phyloP scores from a whole-genome alignment of 2,329 filamentous ascomycete genomes.

The Trichoderma guizhouense region DNA sequence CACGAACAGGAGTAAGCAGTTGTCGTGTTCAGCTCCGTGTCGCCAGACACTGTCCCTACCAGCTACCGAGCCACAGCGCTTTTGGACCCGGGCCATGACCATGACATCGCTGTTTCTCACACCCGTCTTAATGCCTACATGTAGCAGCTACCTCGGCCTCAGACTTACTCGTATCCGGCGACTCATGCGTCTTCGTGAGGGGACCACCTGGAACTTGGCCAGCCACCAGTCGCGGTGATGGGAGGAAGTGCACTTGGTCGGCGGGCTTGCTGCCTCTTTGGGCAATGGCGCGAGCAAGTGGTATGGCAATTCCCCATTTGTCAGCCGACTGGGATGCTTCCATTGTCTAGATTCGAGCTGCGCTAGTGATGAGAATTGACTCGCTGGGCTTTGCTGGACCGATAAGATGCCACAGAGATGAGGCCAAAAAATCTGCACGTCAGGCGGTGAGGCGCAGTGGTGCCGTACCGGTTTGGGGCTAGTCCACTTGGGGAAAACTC shows the following conservation, averaged over 20 bases:
- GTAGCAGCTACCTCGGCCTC: neutral
- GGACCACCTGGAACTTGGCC: neutral
- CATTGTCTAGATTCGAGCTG: constrained; percentile 7
- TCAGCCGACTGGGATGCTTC: constrained; percentile 15
- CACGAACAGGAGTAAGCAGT: neutral
- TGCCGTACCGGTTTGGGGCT: neutral
- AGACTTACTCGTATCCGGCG: constrained; percentile 15
- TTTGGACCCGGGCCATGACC: neutral
- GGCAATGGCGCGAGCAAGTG: constrained; percentile 11
- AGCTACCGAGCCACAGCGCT: neutral
- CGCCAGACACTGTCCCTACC: neutral
- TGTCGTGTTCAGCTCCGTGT: neutral
- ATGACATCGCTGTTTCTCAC: neutral
- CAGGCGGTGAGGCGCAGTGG: constrained; percentile 20
- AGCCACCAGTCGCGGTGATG: constrained; percentile 8
- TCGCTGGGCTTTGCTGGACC: constrained; percentile 2
- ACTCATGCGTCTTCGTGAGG: neutral
- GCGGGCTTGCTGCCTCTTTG: constrained; percentile 25
- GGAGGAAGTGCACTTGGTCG: neutral
- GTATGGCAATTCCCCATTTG: constrained; percentile 14
- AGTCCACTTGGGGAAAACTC: constrained; percentile 10
- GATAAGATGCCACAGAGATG: constrained; percentile 14
- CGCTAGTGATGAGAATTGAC: constrained; percentile 18
- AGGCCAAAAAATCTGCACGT: constrained; percentile 20
- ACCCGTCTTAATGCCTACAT: neutral